Base-by-base conservation (phyloP, 148 eudicot species). In the Rhododendron molle region DNA sequence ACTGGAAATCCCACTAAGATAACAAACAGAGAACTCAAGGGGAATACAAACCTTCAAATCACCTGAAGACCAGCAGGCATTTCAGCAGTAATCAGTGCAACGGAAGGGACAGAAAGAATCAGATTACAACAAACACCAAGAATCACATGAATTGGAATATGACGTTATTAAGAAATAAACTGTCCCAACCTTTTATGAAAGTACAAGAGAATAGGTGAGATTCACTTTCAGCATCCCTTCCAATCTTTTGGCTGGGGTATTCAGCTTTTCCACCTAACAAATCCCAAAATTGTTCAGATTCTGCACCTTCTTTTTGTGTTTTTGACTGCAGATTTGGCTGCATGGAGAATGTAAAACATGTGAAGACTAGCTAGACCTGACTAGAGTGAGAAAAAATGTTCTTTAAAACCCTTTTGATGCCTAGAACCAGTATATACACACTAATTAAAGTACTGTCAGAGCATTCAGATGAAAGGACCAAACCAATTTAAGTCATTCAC, bases 261-360 rank as follows among this genome's bases (percentile, higher is more conserved):
- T 95, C 98, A 50, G 91, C 86, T 88, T 95, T 95, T 77, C 91
- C 96, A 40, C 99, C 99, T 87, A 97, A 85, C 86, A 94, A 91
- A 74, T 92, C 90, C 98, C 98, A 97, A 82, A 95, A 97, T 49
- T 91, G 95, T 81, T 93, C 96, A 83, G 93, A 81, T 84, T 97
- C 99, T 40, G 94, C 87, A 69, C 99, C 99, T 92, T 95, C 99
- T 81, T 96, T 96, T 85, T 88, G 94, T 78, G 91, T 87, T 90
- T 90, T 96, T 88, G 93, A 89, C 84, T 94, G 98, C 89, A 91
- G 81, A 90, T 96, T 94, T 72, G 99, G 99, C 99, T 96, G 93
- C 92, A 92, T 86, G 83, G 26, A 87, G 30, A 81, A 62, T 78
- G 60, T 46, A 82, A 78, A 73, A 73, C 50, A 74, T 86, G 52